Conservation (phyloP, 352 stramenopile species). For the Phytophthora vignae region DNA sequence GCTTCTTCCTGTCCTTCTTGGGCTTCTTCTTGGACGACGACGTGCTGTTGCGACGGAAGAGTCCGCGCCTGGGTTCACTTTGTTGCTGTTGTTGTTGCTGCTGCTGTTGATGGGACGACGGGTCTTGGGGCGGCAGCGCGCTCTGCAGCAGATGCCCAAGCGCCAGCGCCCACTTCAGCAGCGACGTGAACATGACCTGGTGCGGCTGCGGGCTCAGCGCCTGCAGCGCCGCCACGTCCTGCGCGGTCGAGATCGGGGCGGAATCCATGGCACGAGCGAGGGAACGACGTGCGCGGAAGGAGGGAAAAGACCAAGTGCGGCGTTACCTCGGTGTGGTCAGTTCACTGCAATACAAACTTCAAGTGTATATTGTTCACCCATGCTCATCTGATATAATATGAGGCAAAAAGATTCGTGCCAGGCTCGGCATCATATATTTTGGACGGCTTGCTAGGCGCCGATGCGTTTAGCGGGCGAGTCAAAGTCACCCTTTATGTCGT, state of each 20-base stretch:
- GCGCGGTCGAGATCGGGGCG: neutral
- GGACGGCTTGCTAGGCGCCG: too few relatives aligned
- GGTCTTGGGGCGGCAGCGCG: neutral
- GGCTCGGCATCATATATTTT: too few relatives aligned
- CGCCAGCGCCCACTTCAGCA: neutral
- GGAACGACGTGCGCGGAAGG: neutral
- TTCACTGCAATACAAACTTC: neutral
- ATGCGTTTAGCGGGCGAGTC: too few relatives aligned
- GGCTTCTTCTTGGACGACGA: constrained; percentile 20
- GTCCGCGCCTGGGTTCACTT: neutral
- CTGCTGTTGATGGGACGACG: too few relatives aligned
- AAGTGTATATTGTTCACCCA: neutral
- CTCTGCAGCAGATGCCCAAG: neutral
- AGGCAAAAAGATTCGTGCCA: too few relatives aligned
- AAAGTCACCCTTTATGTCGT: too few relatives aligned
- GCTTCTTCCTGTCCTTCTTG: neutral
- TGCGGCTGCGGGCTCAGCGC: neutral
- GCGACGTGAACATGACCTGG: constrained; percentile 5
- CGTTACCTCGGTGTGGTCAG: neutral
- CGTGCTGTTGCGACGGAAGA: constrained; percentile 20
- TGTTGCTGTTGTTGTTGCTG: neutral
- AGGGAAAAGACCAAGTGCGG: neutral
- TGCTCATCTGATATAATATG: too few relatives aligned
- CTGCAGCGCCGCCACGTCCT: neutral
- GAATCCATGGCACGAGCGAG: neutral